Evolutionary conservation across 768 basidiomycete species (phyloP).

Genomic region (Hypholoma sublateritium): DNA sequence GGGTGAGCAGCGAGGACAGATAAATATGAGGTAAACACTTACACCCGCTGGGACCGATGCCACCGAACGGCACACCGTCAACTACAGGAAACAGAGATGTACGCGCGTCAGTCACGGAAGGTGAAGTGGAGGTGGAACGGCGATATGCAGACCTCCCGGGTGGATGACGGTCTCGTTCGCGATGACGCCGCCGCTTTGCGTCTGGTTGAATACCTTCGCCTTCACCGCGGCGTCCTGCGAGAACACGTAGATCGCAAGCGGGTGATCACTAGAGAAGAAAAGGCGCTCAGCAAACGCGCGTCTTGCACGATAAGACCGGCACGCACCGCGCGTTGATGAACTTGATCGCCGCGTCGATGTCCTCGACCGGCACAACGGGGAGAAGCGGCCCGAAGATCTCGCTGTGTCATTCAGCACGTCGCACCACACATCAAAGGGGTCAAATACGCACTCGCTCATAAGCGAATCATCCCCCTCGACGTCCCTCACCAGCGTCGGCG

Average conservation of each 20-base stretch:
- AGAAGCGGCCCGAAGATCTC: slow-evolving; percentile 87
- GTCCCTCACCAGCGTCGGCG: slow-evolving; percentile 70
- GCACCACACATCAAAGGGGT: background rate
- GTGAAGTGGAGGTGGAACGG: no score
- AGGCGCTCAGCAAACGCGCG: background rate
- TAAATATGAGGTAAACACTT: slow-evolving; percentile 22
- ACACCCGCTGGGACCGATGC: slow-evolving; percentile 74
- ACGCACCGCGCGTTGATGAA: slow-evolving; percentile 61
- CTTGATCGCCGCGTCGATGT: slow-evolving; percentile 68
- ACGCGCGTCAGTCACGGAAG: background rate
- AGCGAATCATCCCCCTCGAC: slow-evolving; percentile 65
- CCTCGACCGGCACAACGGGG: slow-evolving; percentile 70
- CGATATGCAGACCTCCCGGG: slow-evolving; percentile 43
- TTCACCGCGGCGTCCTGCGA: slow-evolving; percentile 58
- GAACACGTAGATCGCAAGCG: slow-evolving; percentile 80
- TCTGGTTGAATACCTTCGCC: slow-evolving; percentile 66
- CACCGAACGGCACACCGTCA: slow-evolving; percentile 73
- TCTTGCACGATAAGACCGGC: background rate
- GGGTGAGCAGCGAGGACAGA: background rate
- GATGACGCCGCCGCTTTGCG: slow-evolving; percentile 67
- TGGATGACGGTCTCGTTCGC: slow-evolving; percentile 75
- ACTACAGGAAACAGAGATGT: slow-evolving; percentile 26
- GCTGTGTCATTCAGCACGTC: slow-evolving; percentile 31
- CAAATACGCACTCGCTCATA: slow-evolving; percentile 66
- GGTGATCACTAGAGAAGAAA: slow-evolving; percentile 52